phyloP scores from a whole-genome alignment of 768 basidiomycete genomes.

The Tephrocybe sp. region DNA sequence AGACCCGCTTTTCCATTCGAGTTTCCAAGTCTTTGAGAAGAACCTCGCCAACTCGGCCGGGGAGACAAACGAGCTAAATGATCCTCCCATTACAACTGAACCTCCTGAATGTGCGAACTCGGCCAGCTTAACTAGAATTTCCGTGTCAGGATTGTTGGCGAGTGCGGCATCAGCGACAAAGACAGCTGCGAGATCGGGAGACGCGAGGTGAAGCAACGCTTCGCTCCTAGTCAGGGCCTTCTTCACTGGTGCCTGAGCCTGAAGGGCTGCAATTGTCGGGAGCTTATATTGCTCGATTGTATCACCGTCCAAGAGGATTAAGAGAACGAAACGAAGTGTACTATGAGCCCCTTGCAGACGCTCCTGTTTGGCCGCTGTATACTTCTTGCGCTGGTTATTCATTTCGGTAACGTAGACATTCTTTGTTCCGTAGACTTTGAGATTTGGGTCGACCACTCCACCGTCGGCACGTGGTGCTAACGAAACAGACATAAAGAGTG shows the following conservation, averaged over 20 bases:
- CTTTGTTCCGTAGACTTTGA: no score
- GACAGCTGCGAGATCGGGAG: conserved; percentile 29
- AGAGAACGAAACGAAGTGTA: conserved; percentile 22
- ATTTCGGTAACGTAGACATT: no score
- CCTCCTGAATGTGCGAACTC: conserved; percentile 36
- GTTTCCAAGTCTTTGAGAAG: conserved; percentile 29
- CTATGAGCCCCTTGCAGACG: no score
- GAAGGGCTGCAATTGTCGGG: conserved; percentile 28
- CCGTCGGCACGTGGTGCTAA: no score
- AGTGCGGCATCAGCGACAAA: conserved; percentile 37
- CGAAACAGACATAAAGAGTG: no score
- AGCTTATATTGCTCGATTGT: conserved; percentile 19
- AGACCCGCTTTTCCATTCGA: conserved; percentile 36
- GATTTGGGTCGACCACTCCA: no score
- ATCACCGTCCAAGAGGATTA: conserved; percentile 27
- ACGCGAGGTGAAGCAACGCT: conserved; percentile 25
- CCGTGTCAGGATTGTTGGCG: conserved; percentile 17
- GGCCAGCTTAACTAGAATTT: conserved; percentile 29
- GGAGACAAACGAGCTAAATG: conserved; percentile 29
- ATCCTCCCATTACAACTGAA: conserved; percentile 31
- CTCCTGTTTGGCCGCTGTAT: no score
- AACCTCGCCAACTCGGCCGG: conserved; percentile 24
- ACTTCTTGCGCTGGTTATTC: neutral
- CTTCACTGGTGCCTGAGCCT: conserved; percentile 21
- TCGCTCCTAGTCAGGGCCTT: conserved; percentile 16